Base-by-base conservation (phyloP, 2,329 filamentous ascomycete genomes). In the Calonectria pseudoturangicola region DNA sequence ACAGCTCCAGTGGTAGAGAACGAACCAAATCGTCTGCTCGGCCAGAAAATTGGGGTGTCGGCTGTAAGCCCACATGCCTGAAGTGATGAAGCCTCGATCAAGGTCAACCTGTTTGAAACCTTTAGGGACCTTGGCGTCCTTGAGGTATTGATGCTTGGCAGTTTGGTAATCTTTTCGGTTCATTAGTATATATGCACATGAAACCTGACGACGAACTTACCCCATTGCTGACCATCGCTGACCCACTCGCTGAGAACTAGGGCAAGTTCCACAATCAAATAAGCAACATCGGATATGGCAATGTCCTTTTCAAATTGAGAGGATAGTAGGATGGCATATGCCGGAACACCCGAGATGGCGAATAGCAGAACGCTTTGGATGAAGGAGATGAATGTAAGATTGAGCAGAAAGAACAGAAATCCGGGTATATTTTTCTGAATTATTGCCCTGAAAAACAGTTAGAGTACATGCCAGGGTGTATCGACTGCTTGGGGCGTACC, bases 1-100 rank as follows among this genome's bases (percentile, higher is more conserved):
- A 84, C 94, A 96, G 76, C 90, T 92, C 97, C 96, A 99, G 80
- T 95, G 91, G 84, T 98, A 98, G 66, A 98, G 85, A 10, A 92
- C 86, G 67, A 98, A 88, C 97, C 97, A 99, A 79, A 98, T 92
- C 36, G 92, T 88, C 85, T 98, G 97, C 85, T 99, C 97, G 6
- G 94, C 95, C 6, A 94, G 92, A 81, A 98, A 99, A 84, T 99
- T 99, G 60, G 97, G 97, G 83, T 99, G 97, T 56, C 97, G 91
- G 78, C 93, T 96, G 87, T 93, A 95, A 0, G 92, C 93, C 93
- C 94, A 99, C 9, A 99, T 87, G 0, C 97, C 97, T 5, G 89
- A 91, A 10, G 94, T 93, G 75, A 94, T 89, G 85, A 99, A 99
- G 50, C 97, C 97, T 45, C 96, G 93, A 75, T 98, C 95, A 30